These are phyloP conservation scores for Phlyctochytrium planicorne DNA, from an alignment of 192 early-diverging fungal species.

Conservation along the genomic window DNA sequence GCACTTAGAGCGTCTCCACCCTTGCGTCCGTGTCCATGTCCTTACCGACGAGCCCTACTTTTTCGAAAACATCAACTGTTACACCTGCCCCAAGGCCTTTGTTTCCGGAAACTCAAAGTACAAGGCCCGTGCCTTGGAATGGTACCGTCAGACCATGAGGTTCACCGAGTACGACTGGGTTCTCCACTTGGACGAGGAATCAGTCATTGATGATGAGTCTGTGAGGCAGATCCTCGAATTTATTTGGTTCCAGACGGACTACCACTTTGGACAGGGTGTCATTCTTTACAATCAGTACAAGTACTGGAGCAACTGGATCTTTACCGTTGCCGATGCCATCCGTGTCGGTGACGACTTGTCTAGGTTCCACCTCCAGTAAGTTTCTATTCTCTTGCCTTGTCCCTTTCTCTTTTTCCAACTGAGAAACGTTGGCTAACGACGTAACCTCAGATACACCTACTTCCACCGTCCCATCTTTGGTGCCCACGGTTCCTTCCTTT, in stretches of 20 bases:
- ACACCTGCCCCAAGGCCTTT: conserved; percentile 54
- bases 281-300: conserved; percentile 62
- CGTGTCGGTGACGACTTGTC: conserved; percentile 57
- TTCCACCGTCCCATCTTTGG: conserved; percentile 56
- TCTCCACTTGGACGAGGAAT: conserved; percentile 59
- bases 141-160: conserved; percentile 56
- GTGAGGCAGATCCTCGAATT: conserved; percentile 48
- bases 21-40: conserved; percentile 55
- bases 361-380: conserved; percentile 54
- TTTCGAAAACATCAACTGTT: conserved; percentile 59
- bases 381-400: neutral
- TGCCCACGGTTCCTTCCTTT: conserved; percentile 54
- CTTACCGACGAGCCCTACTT: conserved; percentile 61
- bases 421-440: neutral
- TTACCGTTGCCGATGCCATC: conserved; percentile 56
- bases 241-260: conserved; percentile 49
- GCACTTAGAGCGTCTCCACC: conserved; percentile 54
- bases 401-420: neutral
- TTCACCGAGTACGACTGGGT: conserved; percentile 60
- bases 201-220: conserved; percentile 52
- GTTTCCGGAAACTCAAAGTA: conserved; percentile 42
- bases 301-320: conserved; percentile 59
- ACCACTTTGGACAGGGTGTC: conserved; percentile 51
- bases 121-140: conserved; percentile 60
- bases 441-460: conserved; percentile 42